Conservation (phyloP, 768 basidiomycete species). For the Mycena pura region DNA sequence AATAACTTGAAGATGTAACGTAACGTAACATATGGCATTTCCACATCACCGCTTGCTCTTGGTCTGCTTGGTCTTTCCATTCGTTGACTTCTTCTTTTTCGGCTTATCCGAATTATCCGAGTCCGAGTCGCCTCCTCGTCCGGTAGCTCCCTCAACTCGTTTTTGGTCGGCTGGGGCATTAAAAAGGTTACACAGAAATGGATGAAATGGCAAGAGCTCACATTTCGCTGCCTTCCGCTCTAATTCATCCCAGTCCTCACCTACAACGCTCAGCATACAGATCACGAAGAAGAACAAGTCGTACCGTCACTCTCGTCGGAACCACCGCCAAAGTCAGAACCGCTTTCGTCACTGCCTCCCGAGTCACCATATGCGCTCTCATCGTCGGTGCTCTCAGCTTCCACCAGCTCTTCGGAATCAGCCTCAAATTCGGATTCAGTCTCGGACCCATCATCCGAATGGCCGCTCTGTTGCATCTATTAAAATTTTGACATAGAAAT, state of each 20-base stretch:
- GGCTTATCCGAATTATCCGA: slow-evolving; percentile 27
- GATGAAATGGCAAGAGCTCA: slow-evolving; percentile 38
- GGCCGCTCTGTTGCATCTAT: slow-evolving; percentile 42
- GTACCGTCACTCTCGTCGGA: slow-evolving; percentile 64
- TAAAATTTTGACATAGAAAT: slow-evolving; percentile 1
- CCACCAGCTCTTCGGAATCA: slow-evolving; percentile 63
- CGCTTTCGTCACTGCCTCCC: slow-evolving; percentile 69
- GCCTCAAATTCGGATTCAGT: slow-evolving; percentile 56
- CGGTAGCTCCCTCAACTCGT: slow-evolving; percentile 18
- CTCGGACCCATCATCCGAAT: slow-evolving; percentile 51
- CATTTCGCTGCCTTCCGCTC: slow-evolving; percentile 91
- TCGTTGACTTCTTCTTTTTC: slow-evolving; percentile 32
- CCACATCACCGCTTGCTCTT: slow-evolving; percentile 28
- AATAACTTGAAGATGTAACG: slow-evolving; percentile 5
- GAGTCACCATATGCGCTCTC: slow-evolving; percentile 77
- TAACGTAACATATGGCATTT: background rate
- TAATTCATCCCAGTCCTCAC: slow-evolving; percentile 96
- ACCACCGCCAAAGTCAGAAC: slow-evolving; percentile 65
- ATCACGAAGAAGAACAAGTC: slow-evolving; percentile 11
- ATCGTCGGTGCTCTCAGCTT: slow-evolving; percentile 57
- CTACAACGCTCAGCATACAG: slow-evolving; percentile 37
- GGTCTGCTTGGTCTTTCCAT: slow-evolving; percentile 43
- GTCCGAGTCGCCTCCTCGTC: slow-evolving; percentile 18
- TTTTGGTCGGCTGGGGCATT: slow-evolving; percentile 24
- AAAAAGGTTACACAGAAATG: background rate